Percentiles rank a stretch among this genome's conserved stretches.
These are phyloP conservation scores for Paxillus involutus DNA, from an alignment of 768 basidiomycete genomes.

Conservation along the genomic window DNA sequence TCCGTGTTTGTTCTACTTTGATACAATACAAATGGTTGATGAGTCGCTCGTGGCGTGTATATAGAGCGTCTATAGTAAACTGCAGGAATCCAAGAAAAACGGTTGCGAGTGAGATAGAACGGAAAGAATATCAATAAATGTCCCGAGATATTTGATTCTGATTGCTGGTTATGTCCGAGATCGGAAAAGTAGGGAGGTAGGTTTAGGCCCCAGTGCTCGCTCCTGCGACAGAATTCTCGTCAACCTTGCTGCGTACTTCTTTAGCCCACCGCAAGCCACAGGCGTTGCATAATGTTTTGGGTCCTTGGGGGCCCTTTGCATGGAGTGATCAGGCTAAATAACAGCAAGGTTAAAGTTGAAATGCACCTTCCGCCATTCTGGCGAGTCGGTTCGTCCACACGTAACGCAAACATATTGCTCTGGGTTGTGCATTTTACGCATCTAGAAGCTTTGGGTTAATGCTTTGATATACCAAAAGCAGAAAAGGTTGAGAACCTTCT, in stretches of 20 bases:
- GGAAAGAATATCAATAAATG: slow-evolving; percentile 1
- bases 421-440: slow-evolving; percentile 40
- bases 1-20: slow-evolving; percentile 7
- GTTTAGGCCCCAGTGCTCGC: slow-evolving; percentile 20
- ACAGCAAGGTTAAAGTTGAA: not conserved
- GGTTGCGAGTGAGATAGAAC: slow-evolving; percentile 3
- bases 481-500: slow-evolving; percentile 47
- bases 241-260: slow-evolving; percentile 46
- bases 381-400: slow-evolving; percentile 93
- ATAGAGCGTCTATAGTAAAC: slow-evolving; percentile 7
- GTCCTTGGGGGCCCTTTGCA: slow-evolving; percentile 82
- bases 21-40: slow-evolving; percentile 3
- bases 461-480: not conserved
- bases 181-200: not conserved
- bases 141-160: slow-evolving; percentile 2
- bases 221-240: slow-evolving; percentile 30
- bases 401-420: slow-evolving; percentile 88
- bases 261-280: slow-evolving; percentile 96
- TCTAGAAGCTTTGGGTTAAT: slow-evolving; percentile 11
- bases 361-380: slow-evolving; percentile 91
- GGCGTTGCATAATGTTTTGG: slow-evolving; percentile 97
- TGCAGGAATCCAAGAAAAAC: slow-evolving; percentile 18
- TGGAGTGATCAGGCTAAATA: slow-evolving; percentile 16
- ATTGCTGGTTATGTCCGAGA: slow-evolving; percentile 2
- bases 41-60: slow-evolving; percentile 9